Percentiles rank a stretch among this genome's conserved stretches.
These are phyloP conservation scores for Cyclanthera cordifolia DNA, from an alignment of 306 rosid species.

Conservation along the genomic window DNA sequence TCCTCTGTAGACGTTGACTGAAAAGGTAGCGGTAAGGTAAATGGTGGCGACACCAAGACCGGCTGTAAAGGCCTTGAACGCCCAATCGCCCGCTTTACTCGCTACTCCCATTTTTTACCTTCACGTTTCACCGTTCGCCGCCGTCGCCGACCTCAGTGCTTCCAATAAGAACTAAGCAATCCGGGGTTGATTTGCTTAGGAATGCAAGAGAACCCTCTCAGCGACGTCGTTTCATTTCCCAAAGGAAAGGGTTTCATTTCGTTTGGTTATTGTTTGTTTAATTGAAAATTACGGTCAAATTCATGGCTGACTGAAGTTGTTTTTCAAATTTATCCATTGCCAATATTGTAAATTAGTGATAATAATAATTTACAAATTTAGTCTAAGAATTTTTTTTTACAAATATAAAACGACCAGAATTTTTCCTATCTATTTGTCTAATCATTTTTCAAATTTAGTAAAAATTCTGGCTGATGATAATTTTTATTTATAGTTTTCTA, in stretches of 20 bases:
- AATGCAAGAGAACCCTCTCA: background rate
- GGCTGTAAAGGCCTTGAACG: slow-evolving; percentile 68
- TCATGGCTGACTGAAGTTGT: too few relatives aligned
- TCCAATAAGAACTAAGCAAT: background rate
- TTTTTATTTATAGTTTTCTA: too few relatives aligned
- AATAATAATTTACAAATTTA: too few relatives aligned
- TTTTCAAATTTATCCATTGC: too few relatives aligned
- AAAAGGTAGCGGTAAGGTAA: slow-evolving; percentile 65
- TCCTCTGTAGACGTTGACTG: slow-evolving; percentile 65
- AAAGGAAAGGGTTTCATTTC: background rate
- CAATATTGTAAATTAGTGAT: too few relatives aligned
- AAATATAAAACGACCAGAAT: too few relatives aligned
- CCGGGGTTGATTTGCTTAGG: background rate
- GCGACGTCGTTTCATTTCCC: background rate
- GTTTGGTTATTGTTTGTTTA: background rate
- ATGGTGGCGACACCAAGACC: slow-evolving; percentile 55
- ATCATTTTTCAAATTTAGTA: too few relatives aligned
- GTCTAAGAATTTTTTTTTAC: too few relatives aligned
- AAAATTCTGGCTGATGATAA: too few relatives aligned
- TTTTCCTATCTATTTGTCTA: too few relatives aligned
- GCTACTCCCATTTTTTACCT: slow-evolving; percentile 45
- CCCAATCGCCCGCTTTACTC: slow-evolving; percentile 53
- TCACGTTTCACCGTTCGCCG: background rate
- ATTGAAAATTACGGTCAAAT: too few relatives aligned
- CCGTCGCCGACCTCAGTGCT: slow-evolving; percentile 3